phyloP scores from a whole-genome alignment of 2,329 filamentous ascomycete genomes.

The Aaosphaeria pasadenensis region DNA sequence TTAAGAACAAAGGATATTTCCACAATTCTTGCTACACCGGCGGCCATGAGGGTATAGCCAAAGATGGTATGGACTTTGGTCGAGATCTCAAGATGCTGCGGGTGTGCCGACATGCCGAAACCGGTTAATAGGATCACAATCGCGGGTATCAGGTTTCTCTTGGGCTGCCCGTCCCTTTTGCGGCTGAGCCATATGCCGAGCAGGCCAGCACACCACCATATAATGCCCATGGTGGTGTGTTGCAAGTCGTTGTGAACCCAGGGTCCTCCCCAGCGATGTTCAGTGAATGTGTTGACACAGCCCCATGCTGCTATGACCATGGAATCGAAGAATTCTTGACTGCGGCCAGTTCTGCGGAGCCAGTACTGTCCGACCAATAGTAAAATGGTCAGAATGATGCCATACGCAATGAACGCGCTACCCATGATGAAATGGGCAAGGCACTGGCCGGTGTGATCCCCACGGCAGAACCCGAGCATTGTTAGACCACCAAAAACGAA shows the following conservation, averaged over 20 bases:
- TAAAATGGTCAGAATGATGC: slow-evolving; percentile 79
- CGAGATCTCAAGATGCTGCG: slow-evolving; percentile 78
- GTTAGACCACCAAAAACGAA: slow-evolving; percentile 97
- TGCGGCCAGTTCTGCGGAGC: slow-evolving; percentile 77
- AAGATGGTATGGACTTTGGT: slow-evolving; percentile 87
- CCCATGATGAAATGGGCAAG: slow-evolving; percentile 99
- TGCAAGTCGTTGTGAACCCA: slow-evolving; percentile 96
- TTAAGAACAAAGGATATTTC: slow-evolving; percentile 85
- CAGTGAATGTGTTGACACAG: slow-evolving; percentile 96
- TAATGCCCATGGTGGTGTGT: slow-evolving; percentile 98
- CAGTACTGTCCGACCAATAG: slow-evolving; percentile 85
- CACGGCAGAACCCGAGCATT: slow-evolving; percentile 85
- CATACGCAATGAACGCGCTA: slow-evolving; percentile 91
- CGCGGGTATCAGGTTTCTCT: slow-evolving; percentile 88
- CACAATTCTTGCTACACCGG: slow-evolving; percentile 78
- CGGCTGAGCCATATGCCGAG: slow-evolving; percentile 89
- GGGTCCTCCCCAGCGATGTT: slow-evolving; percentile 84
- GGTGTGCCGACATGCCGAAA: slow-evolving; percentile 92
- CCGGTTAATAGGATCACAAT: slow-evolving; percentile 91
- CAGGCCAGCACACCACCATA: slow-evolving; percentile 95
- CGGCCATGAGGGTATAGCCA: slow-evolving; percentile 92
- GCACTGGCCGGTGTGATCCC: slow-evolving; percentile 88
- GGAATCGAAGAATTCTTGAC: slow-evolving; percentile 96
- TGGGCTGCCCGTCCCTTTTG: slow-evolving; percentile 77
- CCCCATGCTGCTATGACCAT: slow-evolving; percentile 91